Base-by-base conservation (phyloP, 192 early-diverging fungal species). In the Linnemannia elongata region DNA sequence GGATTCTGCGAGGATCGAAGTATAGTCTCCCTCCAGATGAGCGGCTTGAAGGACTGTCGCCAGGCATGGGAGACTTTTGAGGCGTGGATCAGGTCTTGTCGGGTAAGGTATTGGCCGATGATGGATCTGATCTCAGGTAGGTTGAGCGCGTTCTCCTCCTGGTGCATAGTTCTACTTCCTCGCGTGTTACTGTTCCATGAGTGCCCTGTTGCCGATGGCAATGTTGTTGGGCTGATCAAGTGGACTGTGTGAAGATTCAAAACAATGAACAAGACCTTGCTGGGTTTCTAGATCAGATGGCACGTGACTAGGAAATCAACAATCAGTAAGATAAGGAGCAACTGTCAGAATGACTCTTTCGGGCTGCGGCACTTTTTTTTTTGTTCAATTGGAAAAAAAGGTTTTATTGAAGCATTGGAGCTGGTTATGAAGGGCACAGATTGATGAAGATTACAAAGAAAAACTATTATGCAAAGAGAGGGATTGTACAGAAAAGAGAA, bases 1-100 rank as follows among this genome's bases (percentile, higher is more conserved):
- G 15, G 39, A 39, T 49, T 54, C 2, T 41, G 47, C 3, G 71
- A 13, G 18, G 79, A 66, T 27, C 35, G 36, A 39, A 71, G 70
- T 30, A 57, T 20, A 24, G 42, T 76, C 47, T 82, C 55, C 45
- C 70, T 68, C 81, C 81, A 82, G 33, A 82, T 71, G 24, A 82
- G 41, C 18, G 75, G 69, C 1, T 68, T n/a, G 47, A 82, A 82
- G 27, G 75, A 69, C 10, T n/a, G 17, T n/a, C 36, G 75, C 81
- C 81, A 82, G 13, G 75, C 24, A 33, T 73, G 55, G 54, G 54
- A 82, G 8, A 82, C 81, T 20, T 42, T 22, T 30, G 44, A 13
- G 33, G 75, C 77, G 6, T 41, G 45, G 12, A 45, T 36, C 13
- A 82, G 38, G 24, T 82, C 81, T 33, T 57, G 33, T 8, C 68